phyloP scores from a whole-genome alignment of 2,329 filamentous ascomycete species.

The Aureobasidium sp. region DNA sequence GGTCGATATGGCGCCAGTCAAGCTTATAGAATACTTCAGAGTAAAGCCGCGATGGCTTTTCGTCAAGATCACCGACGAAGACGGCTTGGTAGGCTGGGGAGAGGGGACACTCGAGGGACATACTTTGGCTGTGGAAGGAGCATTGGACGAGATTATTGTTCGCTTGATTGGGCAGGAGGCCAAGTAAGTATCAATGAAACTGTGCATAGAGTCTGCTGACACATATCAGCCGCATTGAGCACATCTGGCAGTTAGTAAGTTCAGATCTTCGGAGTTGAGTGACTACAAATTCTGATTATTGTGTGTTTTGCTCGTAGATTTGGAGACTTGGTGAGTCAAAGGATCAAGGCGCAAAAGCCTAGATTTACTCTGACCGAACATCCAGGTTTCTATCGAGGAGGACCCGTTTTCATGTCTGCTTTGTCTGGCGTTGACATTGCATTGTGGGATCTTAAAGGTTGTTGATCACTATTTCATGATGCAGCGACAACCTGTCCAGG shows the following conservation, averaged over 20 bases:
- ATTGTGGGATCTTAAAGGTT: slow-evolving; percentile 63
- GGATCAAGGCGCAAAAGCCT: neutral
- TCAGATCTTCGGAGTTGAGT: too few species aligned
- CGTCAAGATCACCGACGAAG: slow-evolving; percentile 64
- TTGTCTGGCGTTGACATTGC: slow-evolving; percentile 72
- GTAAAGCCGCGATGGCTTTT: slow-evolving; percentile 70
- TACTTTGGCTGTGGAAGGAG: slow-evolving; percentile 64
- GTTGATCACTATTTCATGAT: neutral
- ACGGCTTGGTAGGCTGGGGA: slow-evolving; percentile 60
- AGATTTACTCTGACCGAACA: neutral
- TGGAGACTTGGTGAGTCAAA: slow-evolving; percentile 47
- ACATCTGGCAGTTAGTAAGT: slow-evolving; percentile 60
- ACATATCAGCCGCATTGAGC: slow-evolving; percentile 61
- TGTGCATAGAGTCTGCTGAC: neutral
- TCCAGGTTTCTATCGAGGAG: slow-evolving; percentile 63
- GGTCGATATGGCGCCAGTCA: slow-evolving; percentile 52
- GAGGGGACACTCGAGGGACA: slow-evolving; percentile 69
- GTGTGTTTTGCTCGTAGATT: slow-evolving; percentile 23
- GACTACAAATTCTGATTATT: neutral
- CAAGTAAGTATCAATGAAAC: slow-evolving; percentile 30
- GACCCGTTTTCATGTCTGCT: slow-evolving; percentile 73
- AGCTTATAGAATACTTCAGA: slow-evolving; percentile 62
- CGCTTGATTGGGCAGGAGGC: slow-evolving; percentile 60
- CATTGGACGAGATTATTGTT: slow-evolving; percentile 56
- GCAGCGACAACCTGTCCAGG: too few species aligned